Conservation (phyloP, 2,329 filamentous ascomycete genomes). For the Aspergillus tamarii region DNA sequence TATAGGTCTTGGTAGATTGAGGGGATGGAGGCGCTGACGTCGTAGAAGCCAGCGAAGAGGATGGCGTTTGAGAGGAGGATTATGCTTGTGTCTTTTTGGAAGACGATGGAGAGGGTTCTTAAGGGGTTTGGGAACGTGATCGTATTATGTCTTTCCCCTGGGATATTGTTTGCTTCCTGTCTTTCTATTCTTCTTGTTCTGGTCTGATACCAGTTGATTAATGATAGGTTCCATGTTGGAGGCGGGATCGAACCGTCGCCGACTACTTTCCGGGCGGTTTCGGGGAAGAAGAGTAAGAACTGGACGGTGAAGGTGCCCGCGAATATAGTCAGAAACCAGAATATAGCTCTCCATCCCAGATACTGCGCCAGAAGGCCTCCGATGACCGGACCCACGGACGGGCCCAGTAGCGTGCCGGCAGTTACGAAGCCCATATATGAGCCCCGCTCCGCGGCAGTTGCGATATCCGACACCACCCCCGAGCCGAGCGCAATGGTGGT, state of each 20-base stretch:
- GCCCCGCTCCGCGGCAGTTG: slow-evolving; percentile 42
- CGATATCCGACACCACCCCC: slow-evolving; percentile 45
- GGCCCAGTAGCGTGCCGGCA: slow-evolving; percentile 58
- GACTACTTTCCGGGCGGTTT: slow-evolving; percentile 48
- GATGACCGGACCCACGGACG: slow-evolving; percentile 60
- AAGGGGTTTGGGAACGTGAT: slow-evolving; percentile 44
- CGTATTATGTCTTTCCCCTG: slow-evolving; percentile 14
- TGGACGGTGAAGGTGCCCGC: slow-evolving; percentile 55
- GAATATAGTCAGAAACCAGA: slow-evolving; percentile 68
- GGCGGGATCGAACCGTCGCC: slow-evolving; percentile 39
- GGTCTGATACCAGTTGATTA: slow-evolving; percentile 28
- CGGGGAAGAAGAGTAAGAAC: slow-evolving; percentile 60
- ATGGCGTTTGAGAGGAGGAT: slow-evolving; percentile 44
- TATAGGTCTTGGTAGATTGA: slow-evolving; percentile 42
- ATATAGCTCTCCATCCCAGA: slow-evolving; percentile 65
- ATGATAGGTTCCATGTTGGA: slow-evolving; percentile 26
- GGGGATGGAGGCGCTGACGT: slow-evolving; percentile 44
- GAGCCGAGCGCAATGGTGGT: slow-evolving; percentile 46
- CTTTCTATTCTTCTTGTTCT: not conserved
- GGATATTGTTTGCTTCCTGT: not conserved
- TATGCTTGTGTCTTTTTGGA: slow-evolving; percentile 40
- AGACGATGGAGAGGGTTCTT: slow-evolving; percentile 37
- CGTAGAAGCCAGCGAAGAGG: slow-evolving; percentile 47
- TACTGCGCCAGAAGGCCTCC: slow-evolving; percentile 68
- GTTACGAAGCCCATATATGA: slow-evolving; percentile 52